Evolutionary conservation across 345 rosid species (phyloP).

Genomic region (Salix suchowensis): DNA sequence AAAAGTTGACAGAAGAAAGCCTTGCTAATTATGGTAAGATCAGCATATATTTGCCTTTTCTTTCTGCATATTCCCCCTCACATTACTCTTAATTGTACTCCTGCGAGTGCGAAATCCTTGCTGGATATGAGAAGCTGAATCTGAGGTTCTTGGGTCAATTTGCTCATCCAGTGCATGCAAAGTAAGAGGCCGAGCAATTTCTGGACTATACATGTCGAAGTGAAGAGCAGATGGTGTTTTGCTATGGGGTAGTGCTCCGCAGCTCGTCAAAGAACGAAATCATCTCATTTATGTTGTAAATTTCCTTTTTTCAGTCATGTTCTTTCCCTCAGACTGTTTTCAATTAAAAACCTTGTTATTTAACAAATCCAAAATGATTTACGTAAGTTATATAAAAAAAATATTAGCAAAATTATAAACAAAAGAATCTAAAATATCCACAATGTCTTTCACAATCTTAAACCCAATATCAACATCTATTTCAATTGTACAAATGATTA

Average conservation of each 20-base stretch:
- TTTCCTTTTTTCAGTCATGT: not conserved
- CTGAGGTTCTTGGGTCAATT: not conserved
- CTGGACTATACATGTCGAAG: not conserved
- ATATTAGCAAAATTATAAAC: too few species aligned
- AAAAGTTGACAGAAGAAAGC: too few species aligned
- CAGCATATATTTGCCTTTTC: too few species aligned
- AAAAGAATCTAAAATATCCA: too few species aligned
- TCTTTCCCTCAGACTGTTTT: slow-evolving; percentile 7
- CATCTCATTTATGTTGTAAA: slow-evolving; percentile 31
- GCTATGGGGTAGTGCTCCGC: slow-evolving; percentile 9
- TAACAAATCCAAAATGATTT: too few species aligned
- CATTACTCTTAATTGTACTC: not conserved
- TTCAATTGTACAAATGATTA: too few species aligned
- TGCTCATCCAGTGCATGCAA: not conserved
- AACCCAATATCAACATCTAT: too few species aligned
- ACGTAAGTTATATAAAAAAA: too few species aligned
- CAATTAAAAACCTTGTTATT: too few species aligned
- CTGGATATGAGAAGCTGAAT: slow-evolving; percentile 5
- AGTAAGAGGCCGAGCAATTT: slow-evolving; percentile 1
- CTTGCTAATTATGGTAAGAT: too few species aligned
- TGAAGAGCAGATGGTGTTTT: not conserved
- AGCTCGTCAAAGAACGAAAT: slow-evolving; percentile 20
- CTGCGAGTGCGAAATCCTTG: not conserved
- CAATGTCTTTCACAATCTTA: too few species aligned
- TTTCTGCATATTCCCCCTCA: too few species aligned